Evolutionary conservation across 257 asterid species (phyloP), one percentile per base, ranked within the genome.

Genomic region (Osmanthus fragrans): DNA sequence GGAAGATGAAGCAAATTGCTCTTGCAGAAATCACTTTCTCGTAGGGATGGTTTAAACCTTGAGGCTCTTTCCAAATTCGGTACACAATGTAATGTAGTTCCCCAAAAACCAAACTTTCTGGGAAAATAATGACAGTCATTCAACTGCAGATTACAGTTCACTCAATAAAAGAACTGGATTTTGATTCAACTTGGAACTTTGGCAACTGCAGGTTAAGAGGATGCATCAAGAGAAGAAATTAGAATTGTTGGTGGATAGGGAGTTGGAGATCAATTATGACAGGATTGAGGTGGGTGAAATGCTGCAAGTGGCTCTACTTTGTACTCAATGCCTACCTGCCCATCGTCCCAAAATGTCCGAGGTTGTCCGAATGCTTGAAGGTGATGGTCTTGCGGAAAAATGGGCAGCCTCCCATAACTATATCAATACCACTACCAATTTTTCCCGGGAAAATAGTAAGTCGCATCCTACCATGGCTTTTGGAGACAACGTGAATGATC

Each of bases 341-440:
- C 89, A 95, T 34, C 94, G 99, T 1, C 99, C 99, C 73, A 95
- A 87, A 73, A 95, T 95, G 99, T 95, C 97, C 0, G 98, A 93
- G 72, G 97, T 95, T 72, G 93, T 90, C 19, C 85, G 95, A 18
- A 95, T 95, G 99, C 90, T 95, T 0, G 99, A 95, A 77, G 99
- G 99, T 4, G 99, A 95, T 56, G 99, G 99, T 1, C 89, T 92
- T 5, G 99, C 97, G 0, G 97, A 92, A 69, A 95, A 95, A 86
- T 95, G 99, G 99, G 98, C 96, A n/a, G 96, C 96, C 11, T 84
- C 97, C 0, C 96, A 89, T 77, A 86, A 86, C 76, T 87, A 82
- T 19, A 79, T 80, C 45, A 85, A 84, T 4, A 29, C 81, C 33
- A 3, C 78, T 2, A 54, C 86, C 12, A 81, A 79, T 73, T 78